These are phyloP conservation scores for Chytridiales sp. DNA, from an alignment of 371 early-diverging fungal genomes.

Conservation along the genomic window DNA sequence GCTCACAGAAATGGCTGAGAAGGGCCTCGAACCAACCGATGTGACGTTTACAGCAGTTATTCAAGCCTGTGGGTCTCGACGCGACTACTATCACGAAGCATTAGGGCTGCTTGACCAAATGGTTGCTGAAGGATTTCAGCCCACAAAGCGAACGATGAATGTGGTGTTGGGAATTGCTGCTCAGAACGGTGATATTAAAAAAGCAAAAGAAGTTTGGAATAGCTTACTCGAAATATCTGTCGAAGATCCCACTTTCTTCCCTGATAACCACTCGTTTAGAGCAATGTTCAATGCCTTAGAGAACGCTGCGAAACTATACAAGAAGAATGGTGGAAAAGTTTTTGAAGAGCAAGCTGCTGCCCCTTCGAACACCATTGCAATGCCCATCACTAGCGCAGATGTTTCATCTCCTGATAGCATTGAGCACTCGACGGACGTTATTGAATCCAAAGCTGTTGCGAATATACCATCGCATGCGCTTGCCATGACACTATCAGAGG, in stretches of 20 bases:
- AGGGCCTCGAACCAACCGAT: constrained; percentile 68
- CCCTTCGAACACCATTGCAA: no score
- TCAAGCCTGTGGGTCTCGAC: constrained; percentile 76
- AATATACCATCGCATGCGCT: no score
- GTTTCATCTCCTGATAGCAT: neutral
- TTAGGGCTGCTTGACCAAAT: constrained; percentile 81
- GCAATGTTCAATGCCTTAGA: constrained; percentile 16
- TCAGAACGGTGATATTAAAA: constrained; percentile 34
- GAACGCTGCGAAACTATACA: constrained; percentile 2
- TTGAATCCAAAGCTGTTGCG: no score
- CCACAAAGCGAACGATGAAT: constrained; percentile 77
- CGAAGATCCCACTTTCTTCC: neutral
- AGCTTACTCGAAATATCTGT: constrained; percentile 16
- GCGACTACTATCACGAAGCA: constrained; percentile 78
- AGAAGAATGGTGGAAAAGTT: no score
- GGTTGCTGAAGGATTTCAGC: constrained; percentile 75
- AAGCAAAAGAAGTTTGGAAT: constrained; percentile 41
- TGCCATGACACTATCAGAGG: no score
- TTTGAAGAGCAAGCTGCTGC: no score
- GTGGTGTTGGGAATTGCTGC: constrained; percentile 60
- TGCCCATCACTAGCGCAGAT: no score
- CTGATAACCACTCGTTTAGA: constrained; percentile 14
- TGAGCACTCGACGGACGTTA: no score
- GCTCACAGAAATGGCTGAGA: constrained; percentile 76
- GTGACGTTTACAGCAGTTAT: constrained; percentile 85